Percentiles rank a stretch among this genome's conserved stretches.
These are phyloP conservation scores for Vitis labrusca DNA, from an alignment of 164 flowering plant species.

Conservation along the genomic window DNA sequence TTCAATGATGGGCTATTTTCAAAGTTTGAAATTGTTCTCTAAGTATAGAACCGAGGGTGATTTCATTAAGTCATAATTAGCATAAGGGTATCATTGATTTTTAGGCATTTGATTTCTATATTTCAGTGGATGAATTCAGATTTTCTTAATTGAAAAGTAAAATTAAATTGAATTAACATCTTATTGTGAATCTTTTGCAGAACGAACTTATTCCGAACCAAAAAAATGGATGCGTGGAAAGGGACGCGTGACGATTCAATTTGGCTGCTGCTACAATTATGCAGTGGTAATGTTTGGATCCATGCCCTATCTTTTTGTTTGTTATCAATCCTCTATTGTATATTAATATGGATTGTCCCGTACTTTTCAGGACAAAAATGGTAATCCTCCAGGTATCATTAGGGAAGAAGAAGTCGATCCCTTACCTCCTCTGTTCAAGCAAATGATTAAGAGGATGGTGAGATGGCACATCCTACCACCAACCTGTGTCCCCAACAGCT, in stretches of 20 bases:
- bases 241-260: constrained; percentile 63
- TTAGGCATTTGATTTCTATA: too few species aligned
- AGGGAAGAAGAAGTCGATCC: constrained; percentile 67
- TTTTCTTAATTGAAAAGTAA: too few species aligned
- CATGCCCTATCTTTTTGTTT: neutral
- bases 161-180: too few species aligned
- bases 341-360: neutral
- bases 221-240: constrained; percentile 68
- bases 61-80: too few species aligned
- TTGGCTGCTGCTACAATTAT: constrained; percentile 40
- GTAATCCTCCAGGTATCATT: constrained; percentile 63
- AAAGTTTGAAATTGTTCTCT: too few species aligned
- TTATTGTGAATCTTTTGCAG: constrained; percentile 20
- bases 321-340: neutral
- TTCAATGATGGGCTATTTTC: too few species aligned
- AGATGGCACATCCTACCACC: constrained; percentile 56
- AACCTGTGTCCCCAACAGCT: constrained; percentile 51
- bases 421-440: constrained; percentile 43
- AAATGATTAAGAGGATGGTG: constrained; percentile 47
- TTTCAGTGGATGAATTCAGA: too few species aligned
- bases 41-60: too few species aligned
- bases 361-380: constrained; percentile 48
- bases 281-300: constrained; percentile 23
- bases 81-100: too few species aligned
- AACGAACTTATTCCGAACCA: constrained; percentile 55